A percentile compares a stretch with the other conserved stretches of the same genome.
Conservation (phyloP, 2,329 filamentous ascomycete genomes). For the Colletotrichum costaricense region DNA sequence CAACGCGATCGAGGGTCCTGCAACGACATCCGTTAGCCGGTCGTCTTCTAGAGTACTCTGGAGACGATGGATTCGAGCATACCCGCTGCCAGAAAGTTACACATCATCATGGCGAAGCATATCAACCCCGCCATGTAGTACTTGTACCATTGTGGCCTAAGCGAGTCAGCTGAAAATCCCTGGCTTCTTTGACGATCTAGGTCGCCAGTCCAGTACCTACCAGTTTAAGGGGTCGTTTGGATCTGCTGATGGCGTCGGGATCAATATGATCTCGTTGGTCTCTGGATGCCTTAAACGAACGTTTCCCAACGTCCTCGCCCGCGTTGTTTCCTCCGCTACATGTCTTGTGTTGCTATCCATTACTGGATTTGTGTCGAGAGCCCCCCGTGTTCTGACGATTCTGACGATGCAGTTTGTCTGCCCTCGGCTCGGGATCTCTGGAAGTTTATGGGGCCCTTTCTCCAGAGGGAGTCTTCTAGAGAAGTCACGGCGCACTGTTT, state of each 20-base stretch:
- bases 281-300: constrained; percentile 53
- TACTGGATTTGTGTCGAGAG: not conserved
- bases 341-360: constrained; percentile 2
- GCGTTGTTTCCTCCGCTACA: constrained; percentile 5
- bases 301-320: constrained; percentile 50
- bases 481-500: not conserved
- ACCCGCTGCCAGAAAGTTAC: constrained; percentile 67
- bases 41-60: not conserved
- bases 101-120: constrained; percentile 65
- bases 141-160: constrained; percentile 57
- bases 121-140: constrained; percentile 62
- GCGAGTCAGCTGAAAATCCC: constrained; percentile 4
- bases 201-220: constrained; percentile 43
- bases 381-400: not conserved
- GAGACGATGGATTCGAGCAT: constrained; percentile 7
- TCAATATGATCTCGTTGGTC: constrained; percentile 59
- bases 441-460: not conserved
- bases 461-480: not conserved
- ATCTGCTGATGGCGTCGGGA: constrained; percentile 58
- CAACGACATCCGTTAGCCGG: not conserved
- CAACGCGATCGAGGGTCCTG: constrained; percentile 61
- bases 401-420: not conserved
- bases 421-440: constrained; percentile 1
- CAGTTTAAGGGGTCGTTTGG: constrained; percentile 65
- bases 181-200: not conserved